Conservation (phyloP, 2,329 filamentous ascomycete genomes). For the Trichoderma simmonsii region DNA sequence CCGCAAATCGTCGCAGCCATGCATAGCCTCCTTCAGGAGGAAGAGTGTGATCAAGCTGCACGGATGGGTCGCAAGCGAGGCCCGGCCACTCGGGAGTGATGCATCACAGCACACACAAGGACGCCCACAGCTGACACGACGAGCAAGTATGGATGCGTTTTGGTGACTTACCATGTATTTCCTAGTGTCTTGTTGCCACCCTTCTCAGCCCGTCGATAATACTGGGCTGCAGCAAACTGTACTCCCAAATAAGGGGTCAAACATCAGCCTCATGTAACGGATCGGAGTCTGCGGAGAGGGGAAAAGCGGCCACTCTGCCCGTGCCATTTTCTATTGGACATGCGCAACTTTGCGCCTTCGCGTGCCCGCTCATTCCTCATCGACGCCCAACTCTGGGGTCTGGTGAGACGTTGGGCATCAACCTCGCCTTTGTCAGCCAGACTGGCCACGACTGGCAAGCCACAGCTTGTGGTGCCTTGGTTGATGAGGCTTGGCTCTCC, state of each 20-base stretch:
- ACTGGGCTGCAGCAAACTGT: conserved; percentile 78
- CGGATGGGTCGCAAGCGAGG: background rate
- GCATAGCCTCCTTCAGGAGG: background rate
- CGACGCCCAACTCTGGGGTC: conserved; percentile 39
- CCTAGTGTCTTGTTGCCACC: conserved; percentile 87
- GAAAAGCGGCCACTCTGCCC: background rate
- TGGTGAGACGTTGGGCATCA: conserved; percentile 22
- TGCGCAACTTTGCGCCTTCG: conserved; percentile 10
- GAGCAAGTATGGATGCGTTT: conserved; percentile 17
- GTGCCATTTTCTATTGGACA: background rate
- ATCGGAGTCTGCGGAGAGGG: conserved; percentile 6
- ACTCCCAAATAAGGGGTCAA: conserved; percentile 24
- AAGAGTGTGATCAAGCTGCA: background rate
- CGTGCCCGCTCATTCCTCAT: conserved; percentile 27
- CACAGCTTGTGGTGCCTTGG: conserved; percentile 16
- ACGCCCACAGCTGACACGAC: conserved; percentile 10
- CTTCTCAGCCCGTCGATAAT: conserved; percentile 86
- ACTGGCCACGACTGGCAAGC: conserved; percentile 6
- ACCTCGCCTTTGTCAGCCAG: conserved; percentile 15
- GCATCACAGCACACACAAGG: background rate
- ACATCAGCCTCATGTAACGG: conserved; percentile 50
- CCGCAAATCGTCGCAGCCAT: background rate
- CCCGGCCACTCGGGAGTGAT: background rate
- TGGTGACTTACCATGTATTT: conserved; percentile 79
- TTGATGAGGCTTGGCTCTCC: conserved; percentile 7